Conservation (phyloP, 805 yeast genomes). For the Zygotorulaspora chibaensis region DNA sequence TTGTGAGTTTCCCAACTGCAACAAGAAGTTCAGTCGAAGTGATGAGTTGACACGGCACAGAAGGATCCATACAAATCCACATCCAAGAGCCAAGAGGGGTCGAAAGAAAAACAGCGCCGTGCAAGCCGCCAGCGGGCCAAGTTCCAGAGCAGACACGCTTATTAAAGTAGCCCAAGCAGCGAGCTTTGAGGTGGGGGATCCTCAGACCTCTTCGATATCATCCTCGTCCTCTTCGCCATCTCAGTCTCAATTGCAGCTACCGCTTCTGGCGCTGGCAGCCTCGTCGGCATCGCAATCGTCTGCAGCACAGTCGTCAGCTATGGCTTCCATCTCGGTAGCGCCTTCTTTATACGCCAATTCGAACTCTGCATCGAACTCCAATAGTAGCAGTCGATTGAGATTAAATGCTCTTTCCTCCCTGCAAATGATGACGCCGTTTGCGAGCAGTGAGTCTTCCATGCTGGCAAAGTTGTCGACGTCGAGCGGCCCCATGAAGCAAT, state of each 20-base stretch:
- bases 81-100: slow-evolving; percentile 56
- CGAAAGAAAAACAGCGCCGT: slow-evolving; percentile 35
- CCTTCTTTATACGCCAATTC: background rate
- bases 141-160: background rate
- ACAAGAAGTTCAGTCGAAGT: slow-evolving; percentile 61
- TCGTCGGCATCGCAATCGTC: background rate
- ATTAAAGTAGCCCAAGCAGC: slow-evolving; percentile 6
- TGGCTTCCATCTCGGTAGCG: background rate
- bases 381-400: slow-evolving; percentile 19
- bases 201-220: background rate
- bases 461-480: background rate
- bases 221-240: slow-evolving; percentile 11
- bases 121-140: slow-evolving; percentile 1
- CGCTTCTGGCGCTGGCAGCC: background rate
- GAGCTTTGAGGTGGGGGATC: slow-evolving; percentile 6
- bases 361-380: slow-evolving; percentile 1
- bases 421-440: slow-evolving; percentile 60
- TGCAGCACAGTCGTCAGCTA: background rate
- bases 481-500: background rate
- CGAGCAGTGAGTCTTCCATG: slow-evolving; percentile 24
- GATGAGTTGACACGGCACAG: slow-evolving; percentile 74
- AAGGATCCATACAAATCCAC: slow-evolving; percentile 69
- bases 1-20: slow-evolving; percentile 69
- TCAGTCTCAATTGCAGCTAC: slow-evolving; percentile 1
- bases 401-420: slow-evolving; percentile 45